Conservation (phyloP, 306 rosid species). For the barrel medic (Medicago truncatula) region DNA sequence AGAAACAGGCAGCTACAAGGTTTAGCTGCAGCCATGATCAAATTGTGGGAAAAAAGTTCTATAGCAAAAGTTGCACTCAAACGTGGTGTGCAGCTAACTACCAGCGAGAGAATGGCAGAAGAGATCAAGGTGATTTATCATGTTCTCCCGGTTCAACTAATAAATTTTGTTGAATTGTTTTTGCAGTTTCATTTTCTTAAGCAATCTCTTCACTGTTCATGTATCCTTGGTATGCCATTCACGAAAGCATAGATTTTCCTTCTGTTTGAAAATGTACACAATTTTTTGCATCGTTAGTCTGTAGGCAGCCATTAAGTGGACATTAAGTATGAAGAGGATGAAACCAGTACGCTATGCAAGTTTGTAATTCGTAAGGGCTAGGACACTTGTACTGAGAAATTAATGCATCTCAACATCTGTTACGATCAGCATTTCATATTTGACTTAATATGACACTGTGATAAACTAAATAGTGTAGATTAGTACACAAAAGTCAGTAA, state of each 20-base stretch:
- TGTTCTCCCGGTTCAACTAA: constrained; percentile 29
- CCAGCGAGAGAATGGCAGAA: constrained; percentile 99
- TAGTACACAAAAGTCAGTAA: constrained; percentile 2
- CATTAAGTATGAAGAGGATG: too few relatives aligned
- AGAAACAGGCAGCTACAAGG: constrained; percentile 96
- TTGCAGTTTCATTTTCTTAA: constrained; percentile 10
- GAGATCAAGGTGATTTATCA: constrained; percentile 79
- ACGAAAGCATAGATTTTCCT: neutral
- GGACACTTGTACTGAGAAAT: neutral
- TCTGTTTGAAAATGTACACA: neutral
- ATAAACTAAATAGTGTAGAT: constrained; percentile 13
- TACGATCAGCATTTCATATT: neutral
- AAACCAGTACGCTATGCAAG: neutral
- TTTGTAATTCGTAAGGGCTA: neutral
- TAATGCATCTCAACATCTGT: neutral
- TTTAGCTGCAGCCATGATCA: constrained; percentile 77
- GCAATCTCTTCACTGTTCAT: constrained; percentile 20
- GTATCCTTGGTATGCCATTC: constrained; percentile 27
- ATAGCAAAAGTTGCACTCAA: constrained; percentile 94
- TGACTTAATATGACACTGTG: neutral
- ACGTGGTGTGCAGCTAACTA: constrained; percentile 95
- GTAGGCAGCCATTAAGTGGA: neutral
- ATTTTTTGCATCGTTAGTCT: neutral
- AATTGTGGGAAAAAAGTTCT: constrained; percentile 87
- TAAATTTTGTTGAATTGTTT: constrained; percentile 27